phyloP scores from a whole-genome alignment of 225 moss, liverwort and hornwort genomes.

The Physcomitrellopsis africana region DNA sequence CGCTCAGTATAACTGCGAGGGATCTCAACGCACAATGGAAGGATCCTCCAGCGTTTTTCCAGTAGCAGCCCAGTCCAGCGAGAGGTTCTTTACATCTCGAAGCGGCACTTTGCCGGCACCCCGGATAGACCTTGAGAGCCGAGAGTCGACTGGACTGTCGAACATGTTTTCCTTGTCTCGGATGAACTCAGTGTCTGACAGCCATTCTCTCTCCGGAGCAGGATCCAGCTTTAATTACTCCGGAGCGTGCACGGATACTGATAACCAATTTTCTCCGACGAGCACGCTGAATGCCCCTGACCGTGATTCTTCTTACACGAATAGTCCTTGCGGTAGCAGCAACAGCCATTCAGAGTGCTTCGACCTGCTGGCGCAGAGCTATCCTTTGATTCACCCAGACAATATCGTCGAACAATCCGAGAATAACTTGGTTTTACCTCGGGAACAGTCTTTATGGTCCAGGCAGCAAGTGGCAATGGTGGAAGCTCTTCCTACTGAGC shows the following conservation, averaged over 20 bases:
- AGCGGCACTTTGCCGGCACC: constrained; percentile 3
- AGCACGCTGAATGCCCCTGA: constrained; percentile 36
- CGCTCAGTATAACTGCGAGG: constrained; percentile 11
- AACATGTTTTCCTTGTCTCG: constrained; percentile 5
- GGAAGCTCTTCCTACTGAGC: constrained; percentile 30
- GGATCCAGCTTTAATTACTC: constrained; percentile 16
- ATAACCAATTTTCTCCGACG: constrained; percentile 36
- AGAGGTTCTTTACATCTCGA: constrained; percentile 30
- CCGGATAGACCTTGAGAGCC: not conserved
- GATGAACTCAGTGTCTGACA: constrained; percentile 1
- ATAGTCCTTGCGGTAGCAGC: constrained; percentile 31
- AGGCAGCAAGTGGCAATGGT: constrained; percentile 30
- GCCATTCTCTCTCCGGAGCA: constrained; percentile 17
- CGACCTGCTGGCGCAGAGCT: constrained; percentile 18
- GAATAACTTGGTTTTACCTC: constrained; percentile 3
- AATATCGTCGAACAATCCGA: constrained; percentile 8
- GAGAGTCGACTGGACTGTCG: too few relatives aligned
- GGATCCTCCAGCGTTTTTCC: constrained; percentile 21
- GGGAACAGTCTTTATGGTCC: constrained; percentile 31
- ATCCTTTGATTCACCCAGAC: constrained; percentile 7
- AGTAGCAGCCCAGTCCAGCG: constrained; percentile 32
- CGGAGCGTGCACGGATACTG: not conserved
- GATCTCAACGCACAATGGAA: not conserved
- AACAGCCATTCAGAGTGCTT: not conserved
- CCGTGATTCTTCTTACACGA: constrained; percentile 27